phyloP scores from a whole-genome alignment of 495 filamentous ascomycete genomes.

The Lichina pygmaea region DNA sequence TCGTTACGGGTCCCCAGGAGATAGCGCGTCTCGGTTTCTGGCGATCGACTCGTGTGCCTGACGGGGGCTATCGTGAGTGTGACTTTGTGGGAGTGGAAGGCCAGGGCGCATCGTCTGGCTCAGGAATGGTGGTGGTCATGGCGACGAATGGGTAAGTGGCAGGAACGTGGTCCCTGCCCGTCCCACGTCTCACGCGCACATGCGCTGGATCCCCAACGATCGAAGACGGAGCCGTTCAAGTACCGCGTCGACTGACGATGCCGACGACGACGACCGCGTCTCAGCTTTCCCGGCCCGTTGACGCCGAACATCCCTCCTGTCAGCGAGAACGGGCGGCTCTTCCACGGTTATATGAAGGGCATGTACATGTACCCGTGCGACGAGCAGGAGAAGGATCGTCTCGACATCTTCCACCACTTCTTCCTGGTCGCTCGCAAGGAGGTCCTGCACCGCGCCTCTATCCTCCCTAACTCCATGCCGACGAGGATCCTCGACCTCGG shows the following conservation, averaged over 20 bases:
- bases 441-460: constrained; percentile 25
- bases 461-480: constrained; percentile 18
- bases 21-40: too few relatives aligned
- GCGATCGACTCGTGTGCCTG: too few relatives aligned
- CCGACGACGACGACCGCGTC: not conserved
- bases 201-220: not conserved
- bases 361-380: constrained; percentile 36
- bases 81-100: too few relatives aligned
- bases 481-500: constrained; percentile 54
- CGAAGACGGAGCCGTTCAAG: not conserved
- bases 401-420: constrained; percentile 16
- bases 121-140: not conserved
- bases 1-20: too few relatives aligned
- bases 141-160: not conserved
- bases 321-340: constrained; percentile 26
- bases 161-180: not conserved
- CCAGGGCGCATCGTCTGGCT: too few relatives aligned
- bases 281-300: not conserved
- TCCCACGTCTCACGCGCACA: not conserved
- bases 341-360: constrained; percentile 26
- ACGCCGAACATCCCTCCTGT: not conserved
- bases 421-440: constrained; percentile 31
- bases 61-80: too few relatives aligned
- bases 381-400: constrained; percentile 18
- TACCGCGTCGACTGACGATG: not conserved